phyloP scores from a whole-genome alignment of 2,329 filamentous ascomycete species.

The Colletotrichum higginsianum region DNA sequence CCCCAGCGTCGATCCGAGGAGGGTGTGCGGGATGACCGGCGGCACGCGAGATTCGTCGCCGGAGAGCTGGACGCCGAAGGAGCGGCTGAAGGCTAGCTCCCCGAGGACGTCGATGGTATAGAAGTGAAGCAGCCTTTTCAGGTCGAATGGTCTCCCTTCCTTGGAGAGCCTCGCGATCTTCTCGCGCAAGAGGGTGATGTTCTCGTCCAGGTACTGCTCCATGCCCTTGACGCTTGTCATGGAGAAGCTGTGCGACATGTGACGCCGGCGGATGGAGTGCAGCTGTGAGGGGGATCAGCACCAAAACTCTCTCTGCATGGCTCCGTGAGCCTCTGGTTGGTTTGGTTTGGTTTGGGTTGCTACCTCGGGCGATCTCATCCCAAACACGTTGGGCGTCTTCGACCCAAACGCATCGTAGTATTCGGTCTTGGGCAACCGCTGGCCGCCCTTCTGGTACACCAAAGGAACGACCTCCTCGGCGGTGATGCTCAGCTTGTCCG shows the following conservation, averaged over 20 bases:
- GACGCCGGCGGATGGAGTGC: slow-evolving; percentile 21
- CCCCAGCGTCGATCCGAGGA: slow-evolving; percentile 50
- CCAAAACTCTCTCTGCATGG: background rate
- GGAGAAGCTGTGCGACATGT: slow-evolving; percentile 33
- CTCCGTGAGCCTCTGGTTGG: background rate
- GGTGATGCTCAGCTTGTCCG: slow-evolving; percentile 34
- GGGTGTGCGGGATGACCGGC: slow-evolving; percentile 52
- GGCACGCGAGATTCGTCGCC: slow-evolving; percentile 49
- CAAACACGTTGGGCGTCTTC: slow-evolving; percentile 22
- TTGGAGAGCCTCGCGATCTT: slow-evolving; percentile 43
- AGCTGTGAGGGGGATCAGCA: background rate
- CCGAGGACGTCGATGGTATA: slow-evolving; percentile 48
- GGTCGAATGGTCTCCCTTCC: slow-evolving; percentile 46
- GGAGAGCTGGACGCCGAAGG: slow-evolving; percentile 49
- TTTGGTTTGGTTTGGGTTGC: too few species aligned
- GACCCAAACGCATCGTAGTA: slow-evolving; percentile 30
- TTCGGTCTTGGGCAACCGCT: slow-evolving; percentile 32
- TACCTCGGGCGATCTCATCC: slow-evolving; percentile 29
- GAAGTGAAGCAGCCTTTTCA: slow-evolving; percentile 50
- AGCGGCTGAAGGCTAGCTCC: slow-evolving; percentile 51
- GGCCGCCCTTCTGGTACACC: slow-evolving; percentile 30
- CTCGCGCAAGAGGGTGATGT: slow-evolving; percentile 48
- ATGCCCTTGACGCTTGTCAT: slow-evolving; percentile 50
- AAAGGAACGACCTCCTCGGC: slow-evolving; percentile 31
- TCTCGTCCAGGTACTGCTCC: slow-evolving; percentile 51